Conservation (phyloP, 2,329 filamentous ascomycete species). For the Aspergillus fischeri region DNA sequence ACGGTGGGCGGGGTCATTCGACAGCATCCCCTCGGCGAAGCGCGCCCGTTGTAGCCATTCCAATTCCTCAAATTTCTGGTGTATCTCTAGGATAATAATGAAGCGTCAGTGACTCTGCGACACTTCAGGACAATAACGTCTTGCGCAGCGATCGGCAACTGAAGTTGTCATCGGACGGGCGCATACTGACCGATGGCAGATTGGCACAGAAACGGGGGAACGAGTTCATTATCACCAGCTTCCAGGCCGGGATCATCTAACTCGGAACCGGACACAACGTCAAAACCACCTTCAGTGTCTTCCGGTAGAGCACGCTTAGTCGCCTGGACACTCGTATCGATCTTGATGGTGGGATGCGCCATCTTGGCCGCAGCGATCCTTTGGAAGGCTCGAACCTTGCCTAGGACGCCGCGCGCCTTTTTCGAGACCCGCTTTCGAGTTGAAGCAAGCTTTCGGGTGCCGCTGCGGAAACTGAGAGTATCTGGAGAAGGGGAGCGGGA, state of each 20-base stretch:
- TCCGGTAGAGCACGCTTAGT: conserved; percentile 37
- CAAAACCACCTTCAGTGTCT: conserved; percentile 30
- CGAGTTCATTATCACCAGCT: conserved; percentile 25
- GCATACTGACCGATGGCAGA: conserved; percentile 33
- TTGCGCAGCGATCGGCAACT: neutral
- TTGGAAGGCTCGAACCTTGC: conserved; percentile 38
- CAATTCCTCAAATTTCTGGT: conserved; percentile 58
- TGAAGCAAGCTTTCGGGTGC: conserved; percentile 26
- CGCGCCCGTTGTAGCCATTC: conserved; percentile 58
- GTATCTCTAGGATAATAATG: conserved; percentile 46
- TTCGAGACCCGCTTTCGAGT: conserved; percentile 32
- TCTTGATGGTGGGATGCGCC: conserved; percentile 39
- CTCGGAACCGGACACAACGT: conserved; percentile 21
- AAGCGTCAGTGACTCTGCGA: conserved; percentile 5
- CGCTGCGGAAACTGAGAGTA: conserved; percentile 25
- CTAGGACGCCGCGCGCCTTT: conserved; percentile 40
- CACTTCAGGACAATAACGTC: neutral
- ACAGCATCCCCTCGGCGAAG: conserved; percentile 43
- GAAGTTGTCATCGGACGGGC: neutral
- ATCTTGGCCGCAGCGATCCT: conserved; percentile 39
- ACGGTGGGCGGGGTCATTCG: conserved; percentile 46
- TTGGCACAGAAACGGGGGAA: conserved; percentile 39
- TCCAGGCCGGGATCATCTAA: conserved; percentile 27
- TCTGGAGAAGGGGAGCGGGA: conserved; percentile 32
- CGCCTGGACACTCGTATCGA: conserved; percentile 36